Evolutionary conservation across 1,284 basidiomycete genomes (phyloP), one percentile per base, ranked within the genome.

Genomic region (Ustilago nuda): DNA sequence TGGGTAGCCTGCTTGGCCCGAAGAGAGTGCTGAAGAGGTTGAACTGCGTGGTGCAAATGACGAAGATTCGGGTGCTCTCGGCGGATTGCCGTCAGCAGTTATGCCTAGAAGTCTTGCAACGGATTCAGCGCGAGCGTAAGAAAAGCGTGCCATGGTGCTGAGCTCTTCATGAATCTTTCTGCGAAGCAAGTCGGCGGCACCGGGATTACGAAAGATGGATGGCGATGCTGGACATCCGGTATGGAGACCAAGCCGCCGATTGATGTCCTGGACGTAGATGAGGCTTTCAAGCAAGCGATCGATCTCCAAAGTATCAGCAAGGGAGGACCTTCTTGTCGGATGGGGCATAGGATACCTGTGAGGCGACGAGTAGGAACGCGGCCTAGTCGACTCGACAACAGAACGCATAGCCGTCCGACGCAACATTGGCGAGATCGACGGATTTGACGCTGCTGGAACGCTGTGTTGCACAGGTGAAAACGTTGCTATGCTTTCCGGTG

Each of bases 221-320:
- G 75, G 67, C 37, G 69, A 72, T 33, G 70, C 60, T 13, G 61
- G 63, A 1, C 52, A n/a, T 12, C 55, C 50, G 7, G 50, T 37
- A 33, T 23, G 19, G 54, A 73, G 64, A 6, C 71, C 71, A 8
- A 74, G 61, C 17, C 75, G 70, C 9, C 71, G 61, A 27, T 73
- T 77, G 60, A 71, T 66, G 39, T 77, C 71, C 33, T 73, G 70
- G 7, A 73, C 64, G 23, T 74, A 62, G 33, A 66, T 64, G 8
- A 77, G 67, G 12, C 56, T 48, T 8, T 73, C 71, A 36, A 77
- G 59, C 9, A 73, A 58, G 4, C 61, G 60, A 37, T 73, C 75
- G 3, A 73, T 36, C 11, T 76, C 63, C 6, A 61, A 58, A n/a
- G 54, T 12, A 17, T 64, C 65, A 50, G 61, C 60, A n/a, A 72